These are phyloP conservation scores for Fusarium poae DNA, from an alignment of 2,329 filamentous ascomycete genomes.

Conservation along the genomic window DNA sequence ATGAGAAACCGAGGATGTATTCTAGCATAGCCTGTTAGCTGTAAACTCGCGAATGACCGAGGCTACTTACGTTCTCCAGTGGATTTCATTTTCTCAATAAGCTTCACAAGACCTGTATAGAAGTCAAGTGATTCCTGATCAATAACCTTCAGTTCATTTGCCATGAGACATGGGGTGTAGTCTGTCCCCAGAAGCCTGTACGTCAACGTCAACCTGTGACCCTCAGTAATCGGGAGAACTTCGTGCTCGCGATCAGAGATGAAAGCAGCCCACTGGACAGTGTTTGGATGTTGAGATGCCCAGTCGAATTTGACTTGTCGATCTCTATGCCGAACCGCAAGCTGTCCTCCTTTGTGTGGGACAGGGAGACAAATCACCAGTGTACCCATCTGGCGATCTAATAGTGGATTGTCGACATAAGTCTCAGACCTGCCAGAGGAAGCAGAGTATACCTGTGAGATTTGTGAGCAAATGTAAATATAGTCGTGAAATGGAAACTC, in stretches of 20 bases:
- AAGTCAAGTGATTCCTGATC: conserved; percentile 32
- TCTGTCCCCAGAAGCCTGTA: conserved; percentile 65
- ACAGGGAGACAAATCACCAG: conserved; percentile 65
- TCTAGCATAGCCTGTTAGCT: conserved; percentile 47
- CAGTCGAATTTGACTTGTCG: conserved; percentile 58
- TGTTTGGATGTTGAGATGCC: conserved; percentile 37
- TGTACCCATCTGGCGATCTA: conserved; percentile 62
- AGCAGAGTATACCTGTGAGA: conserved; percentile 61
- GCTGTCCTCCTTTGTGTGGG: conserved; percentile 56
- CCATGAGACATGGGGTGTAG: conserved; percentile 50
- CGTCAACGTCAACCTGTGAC: conserved; percentile 65
- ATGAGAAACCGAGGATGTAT: conserved; percentile 59
- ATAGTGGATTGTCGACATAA: conserved; percentile 67
- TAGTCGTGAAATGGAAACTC: background rate
- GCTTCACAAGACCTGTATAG: conserved; percentile 8
- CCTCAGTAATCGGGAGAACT: conserved; percentile 61
- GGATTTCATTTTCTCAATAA: conserved; percentile 5
- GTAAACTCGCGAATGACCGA: accelerated
- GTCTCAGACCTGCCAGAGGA: conserved; percentile 64
- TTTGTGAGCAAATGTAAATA: accelerated
- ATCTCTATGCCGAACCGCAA: conserved; percentile 58
- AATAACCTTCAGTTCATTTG: conserved; percentile 8
- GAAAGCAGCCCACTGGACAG: conserved; percentile 64
- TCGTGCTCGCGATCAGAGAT: conserved; percentile 67
- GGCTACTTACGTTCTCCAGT: background rate